These are phyloP conservation scores for Rhazya stricta DNA, from an alignment of 257 asterid genomes.

Conservation along the genomic window DNA sequence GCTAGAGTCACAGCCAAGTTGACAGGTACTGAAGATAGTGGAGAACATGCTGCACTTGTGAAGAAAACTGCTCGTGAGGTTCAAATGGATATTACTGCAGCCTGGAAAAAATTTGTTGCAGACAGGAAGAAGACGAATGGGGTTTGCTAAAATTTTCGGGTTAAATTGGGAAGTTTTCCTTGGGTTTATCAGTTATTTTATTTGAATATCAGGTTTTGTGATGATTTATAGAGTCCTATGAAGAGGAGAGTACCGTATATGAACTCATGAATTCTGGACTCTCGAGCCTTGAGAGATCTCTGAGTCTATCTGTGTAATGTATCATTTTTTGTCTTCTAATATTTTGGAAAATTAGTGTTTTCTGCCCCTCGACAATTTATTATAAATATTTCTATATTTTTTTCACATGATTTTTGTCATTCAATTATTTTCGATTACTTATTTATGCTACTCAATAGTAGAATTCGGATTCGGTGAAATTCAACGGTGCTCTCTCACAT, in stretches of 20 bases:
- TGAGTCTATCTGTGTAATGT: neutral
- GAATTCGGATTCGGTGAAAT: too few species aligned
- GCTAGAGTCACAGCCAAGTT: conserved; percentile 53
- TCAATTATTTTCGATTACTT: too few species aligned
- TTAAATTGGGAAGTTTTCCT: neutral
- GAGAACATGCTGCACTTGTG: conserved; percentile 13
- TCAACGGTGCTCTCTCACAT: too few species aligned
- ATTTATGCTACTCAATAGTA: too few species aligned
- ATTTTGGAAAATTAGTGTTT: too few species aligned
- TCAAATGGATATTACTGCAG: conserved; percentile 58
- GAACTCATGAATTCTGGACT: neutral
- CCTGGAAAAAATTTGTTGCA: conserved; percentile 80
- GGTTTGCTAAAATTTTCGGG: conserved; percentile 39
- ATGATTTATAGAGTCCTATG: neutral
- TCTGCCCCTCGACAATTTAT: too few species aligned
- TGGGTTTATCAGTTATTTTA: neutral
- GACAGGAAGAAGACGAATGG: conserved; percentile 69
- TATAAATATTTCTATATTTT: too few species aligned
- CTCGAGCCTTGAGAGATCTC: neutral
- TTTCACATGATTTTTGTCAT: too few species aligned
- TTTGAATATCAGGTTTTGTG: neutral
- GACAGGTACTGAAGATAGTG: conserved; percentile 12
- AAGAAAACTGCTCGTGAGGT: conserved; percentile 57
- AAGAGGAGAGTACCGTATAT: neutral
- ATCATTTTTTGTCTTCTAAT: neutral